These are phyloP conservation scores for Penicillium sp. DNA, from an alignment of 2,329 filamentous ascomycete genomes.

Conservation along the genomic window DNA sequence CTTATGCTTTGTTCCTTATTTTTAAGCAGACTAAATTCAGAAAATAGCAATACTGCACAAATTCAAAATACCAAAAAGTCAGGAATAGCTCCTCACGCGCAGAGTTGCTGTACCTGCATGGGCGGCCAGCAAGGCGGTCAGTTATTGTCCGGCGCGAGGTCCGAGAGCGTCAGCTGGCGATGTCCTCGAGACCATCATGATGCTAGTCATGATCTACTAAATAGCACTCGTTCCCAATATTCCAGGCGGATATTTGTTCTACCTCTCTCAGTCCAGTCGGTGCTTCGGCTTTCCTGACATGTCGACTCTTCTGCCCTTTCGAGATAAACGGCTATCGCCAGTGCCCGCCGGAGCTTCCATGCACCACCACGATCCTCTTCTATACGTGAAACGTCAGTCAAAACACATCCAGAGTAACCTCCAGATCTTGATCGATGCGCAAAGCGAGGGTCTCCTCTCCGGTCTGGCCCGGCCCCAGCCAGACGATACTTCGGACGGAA, in stretches of 20 bases:
- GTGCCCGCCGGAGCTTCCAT: conserved; percentile 31
- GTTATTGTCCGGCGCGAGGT: background rate
- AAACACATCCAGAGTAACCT: conserved; percentile 57
- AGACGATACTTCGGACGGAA: conserved; percentile 51
- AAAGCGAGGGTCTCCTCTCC: conserved; percentile 57
- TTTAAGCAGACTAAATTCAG: background rate
- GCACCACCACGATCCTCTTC: conserved; percentile 43
- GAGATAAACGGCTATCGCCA: conserved; percentile 25
- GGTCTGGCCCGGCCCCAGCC: conserved; percentile 42
- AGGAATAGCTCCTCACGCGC: background rate
- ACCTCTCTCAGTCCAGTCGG: background rate
- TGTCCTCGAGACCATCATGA: background rate
- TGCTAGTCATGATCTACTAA: background rate
- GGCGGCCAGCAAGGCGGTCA: background rate
- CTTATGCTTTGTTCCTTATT: background rate
- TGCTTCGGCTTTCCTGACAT: conserved; percentile 19
- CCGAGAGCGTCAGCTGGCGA: conserved; percentile 4
- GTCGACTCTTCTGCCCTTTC: conserved; percentile 31
- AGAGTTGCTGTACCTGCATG: background rate
- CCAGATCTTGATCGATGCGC: conserved; percentile 60
- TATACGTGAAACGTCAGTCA: conserved; percentile 53
- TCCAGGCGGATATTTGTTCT: background rate
- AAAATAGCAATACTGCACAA: background rate
- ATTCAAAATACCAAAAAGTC: background rate
- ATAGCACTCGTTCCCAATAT: background rate